phyloP scores from a whole-genome alignment of 1,284 basidiomycete species.

The Tremellales sp. region DNA sequence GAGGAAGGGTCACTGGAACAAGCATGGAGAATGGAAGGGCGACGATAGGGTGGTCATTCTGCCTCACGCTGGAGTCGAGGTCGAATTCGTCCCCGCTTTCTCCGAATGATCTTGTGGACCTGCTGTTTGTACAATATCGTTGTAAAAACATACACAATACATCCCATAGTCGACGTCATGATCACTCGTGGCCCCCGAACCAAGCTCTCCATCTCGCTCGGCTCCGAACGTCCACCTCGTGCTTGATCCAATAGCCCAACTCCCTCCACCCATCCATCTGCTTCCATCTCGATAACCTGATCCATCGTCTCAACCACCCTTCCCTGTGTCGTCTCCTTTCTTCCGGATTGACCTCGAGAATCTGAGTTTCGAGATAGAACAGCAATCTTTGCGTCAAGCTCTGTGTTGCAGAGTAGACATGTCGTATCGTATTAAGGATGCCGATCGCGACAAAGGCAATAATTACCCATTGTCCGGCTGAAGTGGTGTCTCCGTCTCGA shows the following conservation, averaged over 20 bases:
- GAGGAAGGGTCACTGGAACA: slow-evolving; percentile 34
- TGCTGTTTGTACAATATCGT: background rate
- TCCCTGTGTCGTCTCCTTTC: slow-evolving; percentile 15
- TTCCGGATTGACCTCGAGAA: slow-evolving; percentile 39
- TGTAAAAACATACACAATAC: background rate
- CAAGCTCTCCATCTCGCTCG: slow-evolving; percentile 2
- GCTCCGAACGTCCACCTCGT: slow-evolving; percentile 3
- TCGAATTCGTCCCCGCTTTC: no score
- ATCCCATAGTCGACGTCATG: background rate
- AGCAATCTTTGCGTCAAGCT: slow-evolving; percentile 23
- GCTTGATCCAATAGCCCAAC: slow-evolving; percentile 1
- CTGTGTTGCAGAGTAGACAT: slow-evolving; percentile 29
- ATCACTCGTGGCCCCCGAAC: background rate
- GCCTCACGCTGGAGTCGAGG: no score
- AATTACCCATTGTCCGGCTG: slow-evolving; percentile 26
- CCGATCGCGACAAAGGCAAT: slow-evolving; percentile 38
- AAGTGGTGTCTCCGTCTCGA: slow-evolving; percentile 2
- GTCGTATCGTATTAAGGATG: slow-evolving; percentile 31
- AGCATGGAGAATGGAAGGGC: slow-evolving; percentile 26
- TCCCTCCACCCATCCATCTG: slow-evolving; percentile 24
- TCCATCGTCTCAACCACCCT: slow-evolving; percentile 19
- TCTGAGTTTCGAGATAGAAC: slow-evolving; percentile 40
- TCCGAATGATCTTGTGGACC: no score
- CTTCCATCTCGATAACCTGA: slow-evolving; percentile 19
- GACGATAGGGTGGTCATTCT: slow-evolving; percentile 11